A percentile compares a stretch with the other conserved stretches of the same genome.
Evolutionary conservation across 2,329 filamentous ascomycete species (phyloP).

Genomic region (Paraphoma sp.): DNA sequence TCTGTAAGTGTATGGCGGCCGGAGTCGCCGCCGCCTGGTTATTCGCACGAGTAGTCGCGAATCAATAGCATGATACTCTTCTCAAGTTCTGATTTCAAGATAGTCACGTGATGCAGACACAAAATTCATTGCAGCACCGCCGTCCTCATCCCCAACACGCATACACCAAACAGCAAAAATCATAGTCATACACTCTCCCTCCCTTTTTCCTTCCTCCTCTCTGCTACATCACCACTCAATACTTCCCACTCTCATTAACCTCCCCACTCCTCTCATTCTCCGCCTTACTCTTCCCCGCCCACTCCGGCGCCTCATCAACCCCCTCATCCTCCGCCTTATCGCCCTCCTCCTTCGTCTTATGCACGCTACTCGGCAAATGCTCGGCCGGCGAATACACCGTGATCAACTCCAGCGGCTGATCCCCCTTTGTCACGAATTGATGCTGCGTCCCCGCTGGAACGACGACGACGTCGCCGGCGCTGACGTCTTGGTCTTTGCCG

Average conservation of each 20-base stretch:
- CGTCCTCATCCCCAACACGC: no score
- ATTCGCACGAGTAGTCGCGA: background rate
- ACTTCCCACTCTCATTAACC: constrained; percentile 55
- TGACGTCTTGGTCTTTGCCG: constrained; percentile 64
- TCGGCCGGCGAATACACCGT: constrained; percentile 70
- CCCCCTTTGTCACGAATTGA: constrained; percentile 69
- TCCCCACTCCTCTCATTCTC: constrained; percentile 64
- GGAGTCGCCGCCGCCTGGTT: constrained; percentile 5
- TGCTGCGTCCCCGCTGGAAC: constrained; percentile 71
- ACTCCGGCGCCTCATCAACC: constrained; percentile 66
- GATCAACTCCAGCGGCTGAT: constrained; percentile 65
- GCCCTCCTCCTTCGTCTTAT: constrained; percentile 68
- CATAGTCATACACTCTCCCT: no score
- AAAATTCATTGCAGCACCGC: no score
- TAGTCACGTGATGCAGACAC: no score
- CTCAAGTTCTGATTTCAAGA: no score
- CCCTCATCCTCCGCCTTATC: constrained; percentile 68
- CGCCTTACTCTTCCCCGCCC: constrained; percentile 63
- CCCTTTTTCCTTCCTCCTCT: no score
- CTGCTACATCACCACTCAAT: constrained; percentile 12
- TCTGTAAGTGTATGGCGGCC: constrained; percentile 3
- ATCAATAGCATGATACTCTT: no score
- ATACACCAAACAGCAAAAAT: no score
- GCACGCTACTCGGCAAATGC: constrained; percentile 65
- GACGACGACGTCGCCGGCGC: constrained; percentile 64